These are phyloP conservation scores for Nepenthes gracilis DNA, from an alignment of 148 eudicot genomes.

Conservation along the genomic window DNA sequence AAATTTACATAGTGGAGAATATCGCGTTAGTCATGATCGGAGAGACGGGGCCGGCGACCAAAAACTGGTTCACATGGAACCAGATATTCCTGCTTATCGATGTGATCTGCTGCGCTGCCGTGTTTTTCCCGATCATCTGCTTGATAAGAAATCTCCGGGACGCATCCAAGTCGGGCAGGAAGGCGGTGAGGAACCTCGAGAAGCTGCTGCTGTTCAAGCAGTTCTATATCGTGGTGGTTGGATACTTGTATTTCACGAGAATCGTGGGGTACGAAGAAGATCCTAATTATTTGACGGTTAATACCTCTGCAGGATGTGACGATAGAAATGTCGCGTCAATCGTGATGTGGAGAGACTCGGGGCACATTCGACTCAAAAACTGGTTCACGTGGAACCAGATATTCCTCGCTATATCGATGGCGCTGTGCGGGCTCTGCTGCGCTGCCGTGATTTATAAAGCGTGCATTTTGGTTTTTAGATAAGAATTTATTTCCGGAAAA, in stretches of 20 bases:
- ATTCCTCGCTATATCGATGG: too few relatives aligned
- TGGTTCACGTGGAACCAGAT: too few relatives aligned
- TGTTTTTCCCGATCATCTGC: slow-evolving; percentile 26
- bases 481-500: too few relatives aligned
- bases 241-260: slow-evolving; percentile 22
- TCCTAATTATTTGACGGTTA: too few relatives aligned
- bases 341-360: too few relatives aligned
- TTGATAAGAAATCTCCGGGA: slow-evolving; percentile 17
- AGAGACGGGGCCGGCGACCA: slow-evolving; percentile 15
- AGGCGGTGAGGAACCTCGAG: slow-evolving; percentile 18
- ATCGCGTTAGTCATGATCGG: slow-evolving; percentile 13
- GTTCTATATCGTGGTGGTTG: slow-evolving; percentile 22
- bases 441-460: too few relatives aligned
- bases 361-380: too few relatives aligned
- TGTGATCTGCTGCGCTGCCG: slow-evolving; percentile 19
- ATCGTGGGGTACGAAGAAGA: too few relatives aligned
- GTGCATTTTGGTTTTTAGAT: too few relatives aligned
- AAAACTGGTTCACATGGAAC: slow-evolving; percentile 20
- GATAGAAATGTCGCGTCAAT: too few relatives aligned
- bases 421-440: too few relatives aligned
- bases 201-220: slow-evolving; percentile 21
- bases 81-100: slow-evolving; percentile 20
- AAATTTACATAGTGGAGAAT: slow-evolving; percentile 18
- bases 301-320: too few relatives aligned
- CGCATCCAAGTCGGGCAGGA: slow-evolving; percentile 23